Base-by-base conservation (phyloP, 1,284 basidiomycete species). In the Rhodofomes roseus region DNA sequence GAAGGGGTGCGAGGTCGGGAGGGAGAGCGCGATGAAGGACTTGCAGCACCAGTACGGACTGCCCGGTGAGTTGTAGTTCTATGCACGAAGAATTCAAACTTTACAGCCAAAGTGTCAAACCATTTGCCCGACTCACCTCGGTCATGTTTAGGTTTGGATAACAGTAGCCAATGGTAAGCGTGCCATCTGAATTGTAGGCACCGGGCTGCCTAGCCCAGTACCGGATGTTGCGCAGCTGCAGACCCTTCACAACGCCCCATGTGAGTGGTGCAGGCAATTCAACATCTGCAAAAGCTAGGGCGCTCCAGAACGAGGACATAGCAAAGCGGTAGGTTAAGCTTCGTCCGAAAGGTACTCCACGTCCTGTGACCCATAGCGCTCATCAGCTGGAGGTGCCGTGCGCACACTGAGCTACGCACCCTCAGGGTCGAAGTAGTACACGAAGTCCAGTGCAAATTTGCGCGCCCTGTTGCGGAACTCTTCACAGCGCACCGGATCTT, bases 31-130 rank as follows among this genome's bases (percentile, higher is more conserved):
- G 43, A 87, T 78, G 72, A 92, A 92, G 1, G 88, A 85, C 67
- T 92, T 90, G 77, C 87, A 91, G 68, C 85, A 88, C 90, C 90
- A 92, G 73, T 92, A 93, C 1, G 87, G 86, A n/a, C 87, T 90
- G 55, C 88, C 88, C 1, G 89, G 87, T 0, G 87, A 89, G 70
- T 90, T 91, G 75, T 92, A 91, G 73, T 89, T 90, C 70, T 68
- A 52, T 12, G n/a, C n/a, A n/a, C 8, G 40, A 46, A 40, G 16
- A 34, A 34, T 34, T 34, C 31, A 11, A 34, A 4, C 31, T 34
- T 11, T 34, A n/a, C n/a, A n/a, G n/a, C n/a, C n/a, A n/a, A n/a
- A n/a, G n/a, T n/a, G n/a, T 34, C 5, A n/a, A 41, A 39, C 20
- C 14, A 36, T 31, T 8, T 3, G 43, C 7, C 39, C 11, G 14